These are phyloP conservation scores for Raphanus hybrid DNA, from an alignment of 441 rosid genomes.

Conservation along the genomic window DNA sequence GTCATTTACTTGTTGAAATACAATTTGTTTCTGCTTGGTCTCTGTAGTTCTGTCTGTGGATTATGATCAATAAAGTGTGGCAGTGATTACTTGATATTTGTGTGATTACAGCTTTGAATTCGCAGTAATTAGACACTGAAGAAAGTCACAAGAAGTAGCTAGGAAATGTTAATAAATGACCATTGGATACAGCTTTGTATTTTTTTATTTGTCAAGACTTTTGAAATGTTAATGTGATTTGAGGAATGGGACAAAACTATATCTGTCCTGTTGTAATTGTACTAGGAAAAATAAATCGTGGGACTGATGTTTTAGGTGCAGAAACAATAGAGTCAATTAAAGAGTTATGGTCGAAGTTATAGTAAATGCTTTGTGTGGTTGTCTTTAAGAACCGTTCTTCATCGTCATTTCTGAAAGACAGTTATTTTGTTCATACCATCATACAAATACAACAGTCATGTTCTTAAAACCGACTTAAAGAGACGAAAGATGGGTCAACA, in stretches of 20 bases:
- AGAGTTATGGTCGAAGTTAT: constrained; percentile 37
- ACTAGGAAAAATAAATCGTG: constrained; percentile 20
- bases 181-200: too few species aligned
- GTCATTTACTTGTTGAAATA: neutral
- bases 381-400: constrained; percentile 15
- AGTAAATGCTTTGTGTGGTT: constrained; percentile 33
- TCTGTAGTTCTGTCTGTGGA: constrained; percentile 7
- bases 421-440: neutral
- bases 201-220: neutral
- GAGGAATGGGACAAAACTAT: constrained; percentile 32
- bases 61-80: constrained; percentile 24
- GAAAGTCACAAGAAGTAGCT: neutral
- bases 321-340: constrained; percentile 31
- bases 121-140: constrained; percentile 18
- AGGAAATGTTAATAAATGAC: neutral
- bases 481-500: too few species aligned
- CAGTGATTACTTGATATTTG: constrained; percentile 18
- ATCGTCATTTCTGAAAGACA: neutral
- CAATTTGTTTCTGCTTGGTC: constrained; percentile 30
- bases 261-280: constrained; percentile 13
- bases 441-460: constrained; percentile 8
- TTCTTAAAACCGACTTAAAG: neutral
- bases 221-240: constrained; percentile 14
- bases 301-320: constrained; percentile 33
- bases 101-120: constrained; percentile 3